Conservation (phyloP, 2,329 filamentous ascomycete species). For the Cercospora zeae-maydis region DNA sequence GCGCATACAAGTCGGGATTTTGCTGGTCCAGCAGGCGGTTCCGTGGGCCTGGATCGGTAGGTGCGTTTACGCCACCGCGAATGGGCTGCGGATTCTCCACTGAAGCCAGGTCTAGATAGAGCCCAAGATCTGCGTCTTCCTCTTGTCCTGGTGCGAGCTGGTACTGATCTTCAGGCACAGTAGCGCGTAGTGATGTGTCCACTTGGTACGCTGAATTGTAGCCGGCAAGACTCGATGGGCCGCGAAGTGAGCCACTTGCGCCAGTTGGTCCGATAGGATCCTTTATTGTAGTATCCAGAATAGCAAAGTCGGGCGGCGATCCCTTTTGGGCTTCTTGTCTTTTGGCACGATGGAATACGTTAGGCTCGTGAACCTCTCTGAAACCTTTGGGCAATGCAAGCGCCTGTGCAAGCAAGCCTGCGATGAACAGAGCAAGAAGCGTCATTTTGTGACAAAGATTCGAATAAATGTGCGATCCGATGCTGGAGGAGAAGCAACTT, state of each 20-base stretch:
- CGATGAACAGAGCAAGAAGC: not conserved
- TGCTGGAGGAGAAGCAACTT: not conserved
- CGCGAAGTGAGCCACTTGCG: slow-evolving; percentile 38
- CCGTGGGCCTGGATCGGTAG: slow-evolving; percentile 40
- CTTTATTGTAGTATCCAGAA: slow-evolving; percentile 9
- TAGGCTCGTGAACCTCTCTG: slow-evolving; percentile 1
- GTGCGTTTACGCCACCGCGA: slow-evolving; percentile 36
- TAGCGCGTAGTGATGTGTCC: slow-evolving; percentile 33
- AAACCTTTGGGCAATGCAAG: slow-evolving; percentile 2
- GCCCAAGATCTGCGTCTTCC: slow-evolving; percentile 38
- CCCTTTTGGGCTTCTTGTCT: slow-evolving; percentile 10
- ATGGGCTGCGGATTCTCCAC: slow-evolving; percentile 44
- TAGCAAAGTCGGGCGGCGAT: slow-evolving; percentile 22
- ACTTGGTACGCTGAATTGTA: slow-evolving; percentile 36
- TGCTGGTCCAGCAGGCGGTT: slow-evolving; percentile 39
- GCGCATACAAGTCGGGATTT: slow-evolving; percentile 41
- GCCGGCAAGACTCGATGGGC: slow-evolving; percentile 34
- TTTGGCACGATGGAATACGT: slow-evolving; percentile 7
- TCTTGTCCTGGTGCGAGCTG: slow-evolving; percentile 39
- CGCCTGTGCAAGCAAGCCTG: slow-evolving; percentile 4
- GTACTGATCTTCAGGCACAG: slow-evolving; percentile 37
- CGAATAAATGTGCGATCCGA: not conserved
- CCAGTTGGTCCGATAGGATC: slow-evolving; percentile 32
- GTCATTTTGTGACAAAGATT: not conserved
- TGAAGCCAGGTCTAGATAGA: slow-evolving; percentile 40